Conservation (phyloP, 1,284 basidiomycete species). For the Papiliotrema nemorosa region DNA sequence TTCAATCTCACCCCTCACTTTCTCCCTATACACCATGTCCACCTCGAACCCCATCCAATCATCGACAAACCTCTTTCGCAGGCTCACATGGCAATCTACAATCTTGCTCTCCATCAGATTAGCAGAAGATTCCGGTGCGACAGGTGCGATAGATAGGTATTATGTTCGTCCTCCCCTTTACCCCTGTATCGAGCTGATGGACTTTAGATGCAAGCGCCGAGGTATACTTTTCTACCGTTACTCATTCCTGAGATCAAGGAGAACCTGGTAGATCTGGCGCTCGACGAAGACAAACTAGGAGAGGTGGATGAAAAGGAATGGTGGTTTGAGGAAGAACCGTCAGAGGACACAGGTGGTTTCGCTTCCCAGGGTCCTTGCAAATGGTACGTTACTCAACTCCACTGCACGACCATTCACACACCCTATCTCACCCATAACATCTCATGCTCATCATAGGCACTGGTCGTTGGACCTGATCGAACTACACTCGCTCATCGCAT, state of each 20-base stretch:
- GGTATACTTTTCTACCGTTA: constrained; percentile 87
- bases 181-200: constrained; percentile 1
- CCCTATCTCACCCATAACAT: no score
- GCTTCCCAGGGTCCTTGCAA: constrained; percentile 51
- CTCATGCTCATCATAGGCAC: constrained; percentile 65
- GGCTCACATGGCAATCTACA: constrained; percentile 46
- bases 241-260: constrained; percentile 77
- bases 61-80: constrained; percentile 42
- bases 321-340: constrained; percentile 73
- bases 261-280: constrained; percentile 81
- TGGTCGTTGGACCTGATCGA: constrained; percentile 92
- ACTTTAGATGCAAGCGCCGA: constrained; percentile 62
- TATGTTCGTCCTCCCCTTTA: constrained; percentile 32
- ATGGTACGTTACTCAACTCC: constrained; percentile 59
- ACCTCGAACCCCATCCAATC: constrained; percentile 26
- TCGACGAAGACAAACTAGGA: constrained; percentile 72
- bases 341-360: constrained; percentile 57
- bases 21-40: constrained; percentile 5
- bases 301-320: constrained; percentile 66
- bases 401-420: neutral
- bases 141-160: constrained; percentile 32
- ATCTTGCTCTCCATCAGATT: constrained; percentile 41
- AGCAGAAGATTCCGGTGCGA: constrained; percentile 30
- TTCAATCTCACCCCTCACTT: constrained; percentile 45
- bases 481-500: constrained; percentile 57